Evolutionary conservation across 176 grass and related monocot species (phyloP).

Genomic region (Triticum turgidum): DNA sequence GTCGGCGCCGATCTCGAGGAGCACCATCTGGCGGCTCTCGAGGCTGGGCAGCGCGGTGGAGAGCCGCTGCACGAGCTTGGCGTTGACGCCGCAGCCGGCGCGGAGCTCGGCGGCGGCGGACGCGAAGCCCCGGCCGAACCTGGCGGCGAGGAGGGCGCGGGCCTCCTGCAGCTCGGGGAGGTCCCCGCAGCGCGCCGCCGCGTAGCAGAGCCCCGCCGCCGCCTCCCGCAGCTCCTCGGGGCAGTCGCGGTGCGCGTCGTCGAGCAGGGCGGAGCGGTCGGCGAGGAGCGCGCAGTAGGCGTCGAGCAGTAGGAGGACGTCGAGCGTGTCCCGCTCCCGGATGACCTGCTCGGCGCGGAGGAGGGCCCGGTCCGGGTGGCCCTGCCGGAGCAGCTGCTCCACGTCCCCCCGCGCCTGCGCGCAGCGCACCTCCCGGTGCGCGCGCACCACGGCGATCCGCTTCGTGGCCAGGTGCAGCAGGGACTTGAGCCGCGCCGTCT

Average conservation of each 20-base stretch:
- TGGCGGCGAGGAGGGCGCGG: slow-evolving; percentile 43
- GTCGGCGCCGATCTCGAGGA: slow-evolving; percentile 76
- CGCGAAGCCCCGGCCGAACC: slow-evolving; percentile 72
- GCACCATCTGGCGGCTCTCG: slow-evolving; percentile 60
- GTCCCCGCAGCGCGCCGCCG: slow-evolving; percentile 65
- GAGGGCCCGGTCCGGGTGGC: slow-evolving; percentile 69
- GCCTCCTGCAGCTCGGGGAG: slow-evolving; percentile 77
- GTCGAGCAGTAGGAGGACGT: slow-evolving; percentile 58
- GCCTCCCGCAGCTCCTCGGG: slow-evolving; percentile 90
- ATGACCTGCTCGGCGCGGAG: slow-evolving; percentile 80
- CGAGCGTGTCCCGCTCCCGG: slow-evolving; percentile 69
- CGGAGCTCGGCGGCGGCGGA: slow-evolving; percentile 46
- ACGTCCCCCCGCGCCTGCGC: slow-evolving; percentile 65
- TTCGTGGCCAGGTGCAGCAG: slow-evolving; percentile 40
- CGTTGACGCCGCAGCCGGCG: slow-evolving; percentile 57
- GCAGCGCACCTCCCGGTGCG: slow-evolving; percentile 55
- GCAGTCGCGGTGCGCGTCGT: slow-evolving; percentile 57
- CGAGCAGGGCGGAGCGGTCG: slow-evolving; percentile 56
- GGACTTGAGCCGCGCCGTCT: slow-evolving; percentile 57
- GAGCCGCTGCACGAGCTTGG: slow-evolving; percentile 86
- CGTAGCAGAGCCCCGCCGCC: slow-evolving; percentile 64
- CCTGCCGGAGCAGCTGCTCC: slow-evolving; percentile 71
- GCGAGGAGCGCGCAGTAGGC: slow-evolving; percentile 61
- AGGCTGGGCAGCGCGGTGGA: slow-evolving; percentile 67
- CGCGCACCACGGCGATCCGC: slow-evolving; percentile 61